Base-by-base conservation (phyloP, 345 rosid species). In the Camelina sativa region DNA sequence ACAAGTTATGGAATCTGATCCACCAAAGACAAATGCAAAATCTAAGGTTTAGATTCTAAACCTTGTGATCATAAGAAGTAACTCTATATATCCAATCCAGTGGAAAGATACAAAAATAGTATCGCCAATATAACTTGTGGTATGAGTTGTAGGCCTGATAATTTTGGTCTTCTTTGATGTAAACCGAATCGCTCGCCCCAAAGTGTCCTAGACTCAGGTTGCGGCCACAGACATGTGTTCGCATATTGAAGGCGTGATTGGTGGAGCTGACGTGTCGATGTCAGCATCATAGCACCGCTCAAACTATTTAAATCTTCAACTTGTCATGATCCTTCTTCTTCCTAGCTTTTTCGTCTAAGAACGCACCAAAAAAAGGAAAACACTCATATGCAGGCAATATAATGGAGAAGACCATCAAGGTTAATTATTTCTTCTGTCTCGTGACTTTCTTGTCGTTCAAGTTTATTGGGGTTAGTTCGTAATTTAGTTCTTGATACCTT, bases 211-310 rank as follows among this genome's bases (percentile, higher is more conserved):
- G 30, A 71, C 50, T 43, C 19, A 7, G 65, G 40, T 48, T 66
- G 53, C 44, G 72, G 73, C 30, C 13, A 61, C 30, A 57, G 72
- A 38, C 73, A 59, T 67, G 62, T 75, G 73, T 67, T 75, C 73
- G 60, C 78, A 67, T 35, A 67, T 8, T 50, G 54, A 74, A 67
- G 32, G 19, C 67, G 41, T 40, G 78, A 75, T 65, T 75, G 50
- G 67, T 75, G 78, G 78, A 50, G 61, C 73, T 41, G 35, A 76
- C 79, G 57, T 69, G 74, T 76, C 64, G 19, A 13, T 43, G 40
- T 10, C 25, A 41, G 15, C 28, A 50, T 41, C 48, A 52, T n/a
- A 52, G 43, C 74, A 76, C 69, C 69, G 74, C 74, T 76, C 50
- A 28, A 43, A 61, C 17, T 34, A 53, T 35, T 56, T 46, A 38